Evolutionary conservation across 2,329 filamentous ascomycete species (phyloP).

Genomic region (Verticillium klebahnii): DNA sequence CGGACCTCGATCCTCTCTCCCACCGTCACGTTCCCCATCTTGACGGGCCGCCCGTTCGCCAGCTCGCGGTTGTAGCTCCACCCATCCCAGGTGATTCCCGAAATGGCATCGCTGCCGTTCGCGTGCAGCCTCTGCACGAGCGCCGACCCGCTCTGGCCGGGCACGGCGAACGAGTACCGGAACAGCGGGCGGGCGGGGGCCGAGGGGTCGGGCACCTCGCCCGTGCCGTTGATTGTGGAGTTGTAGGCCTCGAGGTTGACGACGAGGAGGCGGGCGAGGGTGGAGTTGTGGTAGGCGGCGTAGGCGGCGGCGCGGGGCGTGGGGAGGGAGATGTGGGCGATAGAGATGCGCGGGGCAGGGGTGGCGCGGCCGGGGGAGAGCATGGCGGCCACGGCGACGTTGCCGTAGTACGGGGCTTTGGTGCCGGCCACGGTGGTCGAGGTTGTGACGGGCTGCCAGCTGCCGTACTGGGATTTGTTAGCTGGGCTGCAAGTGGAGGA

Average conservation of each 20-base stretch:
- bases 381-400: constrained; percentile 52
- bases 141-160: constrained; percentile 13
- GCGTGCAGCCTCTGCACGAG: constrained; percentile 47
- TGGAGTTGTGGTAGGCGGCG: constrained; percentile 42
- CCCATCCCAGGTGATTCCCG: constrained; percentile 57
- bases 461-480: constrained; percentile 37
- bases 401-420: constrained; percentile 61
- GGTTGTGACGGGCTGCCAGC: constrained; percentile 56
- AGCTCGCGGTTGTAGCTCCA: constrained; percentile 59
- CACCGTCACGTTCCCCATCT: constrained; percentile 49
- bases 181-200: constrained; percentile 22
- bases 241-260: constrained; percentile 58
- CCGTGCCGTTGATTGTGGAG: constrained; percentile 42
- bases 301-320: constrained; percentile 46
- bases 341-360: constrained; percentile 25
- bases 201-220: constrained; percentile 17
- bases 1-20: constrained; percentile 36
- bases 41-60: constrained; percentile 45
- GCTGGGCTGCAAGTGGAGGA: neutral
- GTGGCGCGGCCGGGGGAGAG: constrained; percentile 35
- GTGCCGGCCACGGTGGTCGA: constrained; percentile 46
- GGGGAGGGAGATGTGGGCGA: constrained; percentile 42
- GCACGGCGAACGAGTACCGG: constrained; percentile 38
- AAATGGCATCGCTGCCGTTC: constrained; percentile 60
- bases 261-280: constrained; percentile 44